Base-by-base conservation (phyloP, 2,329 filamentous ascomycete species). In the Leptosphaerulina australis region DNA sequence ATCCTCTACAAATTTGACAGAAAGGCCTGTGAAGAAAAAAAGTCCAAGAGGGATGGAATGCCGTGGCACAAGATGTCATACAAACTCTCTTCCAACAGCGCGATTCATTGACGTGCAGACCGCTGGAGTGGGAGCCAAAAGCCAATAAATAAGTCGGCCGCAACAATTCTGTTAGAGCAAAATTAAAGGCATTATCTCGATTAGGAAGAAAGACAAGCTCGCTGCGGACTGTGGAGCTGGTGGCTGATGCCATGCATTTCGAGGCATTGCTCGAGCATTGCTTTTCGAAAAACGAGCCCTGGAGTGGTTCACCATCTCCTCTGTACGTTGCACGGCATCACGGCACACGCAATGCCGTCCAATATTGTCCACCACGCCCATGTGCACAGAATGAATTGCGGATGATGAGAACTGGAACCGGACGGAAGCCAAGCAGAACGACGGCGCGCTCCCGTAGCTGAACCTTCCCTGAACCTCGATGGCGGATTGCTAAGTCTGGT, bases 391-490 rank as follows among this genome's bases (percentile, higher is more conserved):
- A 48, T 44, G 37, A 53, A 44, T 44, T 44, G 56, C 55, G 55
- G 56, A 53, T 62, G 55, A 59, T 55, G 60, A 49, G 54, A 56
- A 55, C 41, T 58, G 53, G 50, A 50, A 48, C 55, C 56, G 54
- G 53, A 55, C 55, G 46, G 48, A 36, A 51, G 56, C 58, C 48
- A 55, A 53, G 44, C 24, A 50, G 53, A 46, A 43, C 43, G 52
- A 57, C 57, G 60, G 60, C 59, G 41, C 62, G 59, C 62, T 68
- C 65, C 66, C 65, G 66, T 45, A 40, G 48, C 25, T 44, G 48
- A 37, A 15, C 48, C 59, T 59, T 50, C 53, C 55, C 62, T 60
- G 54, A 50, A 62, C 59, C 59, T 60, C 52, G 50, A 55, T 39
- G 37, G 39, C 33, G 48, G 40, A 50, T 40, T 45, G 36, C 44